Evolutionary conservation across 306 rosid genomes (phyloP).

Genomic region (Citrullus mucosospermus): DNA sequence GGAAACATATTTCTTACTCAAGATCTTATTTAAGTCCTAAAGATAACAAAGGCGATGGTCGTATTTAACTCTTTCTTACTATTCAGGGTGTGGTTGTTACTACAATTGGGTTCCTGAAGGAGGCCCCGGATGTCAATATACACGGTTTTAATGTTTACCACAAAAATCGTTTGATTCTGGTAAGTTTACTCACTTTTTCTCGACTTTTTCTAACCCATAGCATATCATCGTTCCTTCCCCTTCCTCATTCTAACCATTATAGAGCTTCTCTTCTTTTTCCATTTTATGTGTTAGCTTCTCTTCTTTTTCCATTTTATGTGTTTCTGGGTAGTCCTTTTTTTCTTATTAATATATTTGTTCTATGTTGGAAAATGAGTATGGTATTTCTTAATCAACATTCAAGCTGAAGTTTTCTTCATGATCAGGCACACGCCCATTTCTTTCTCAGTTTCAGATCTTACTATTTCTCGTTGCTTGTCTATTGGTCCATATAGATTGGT

Average conservation of each 20-base stretch:
- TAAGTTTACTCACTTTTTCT: constrained; percentile 14
- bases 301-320: not conserved
- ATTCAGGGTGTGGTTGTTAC: constrained; percentile 53
- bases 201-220: not conserved
- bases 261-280: not conserved
- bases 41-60: not conserved
- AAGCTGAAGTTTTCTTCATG: not conserved
- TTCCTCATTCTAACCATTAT: not conserved
- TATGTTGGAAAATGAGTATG: not conserved
- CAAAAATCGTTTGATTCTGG: constrained; percentile 85
- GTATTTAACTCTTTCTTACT: constrained; percentile 1
- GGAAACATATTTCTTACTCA: not conserved
- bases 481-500: not conserved
- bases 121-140: constrained; percentile 55
- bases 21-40: not conserved
- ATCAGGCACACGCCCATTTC: not conserved
- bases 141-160: constrained; percentile 93
- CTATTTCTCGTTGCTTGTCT: not conserved
- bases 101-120: constrained; percentile 85
- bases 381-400: not conserved
- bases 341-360: not conserved
- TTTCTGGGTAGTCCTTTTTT: not conserved
- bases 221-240: not conserved
- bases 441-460: not conserved
- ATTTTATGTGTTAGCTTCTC: not conserved